Evolutionary conservation across 306 rosid genomes (phyloP), one percentile per base, ranked within the genome.

Genomic region (Boehmeria nivea): DNA sequence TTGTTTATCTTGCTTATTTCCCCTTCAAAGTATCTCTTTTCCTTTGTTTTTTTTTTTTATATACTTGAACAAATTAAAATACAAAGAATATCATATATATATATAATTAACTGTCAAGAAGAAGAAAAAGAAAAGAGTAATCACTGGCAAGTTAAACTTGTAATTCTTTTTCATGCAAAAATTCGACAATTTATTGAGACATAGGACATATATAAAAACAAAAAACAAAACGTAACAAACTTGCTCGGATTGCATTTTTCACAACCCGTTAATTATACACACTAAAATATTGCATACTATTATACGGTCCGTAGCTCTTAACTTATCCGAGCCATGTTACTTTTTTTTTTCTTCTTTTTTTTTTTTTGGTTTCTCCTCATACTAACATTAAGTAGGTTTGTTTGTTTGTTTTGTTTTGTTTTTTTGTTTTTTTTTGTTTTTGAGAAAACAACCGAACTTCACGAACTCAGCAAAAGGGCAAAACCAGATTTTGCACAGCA

Each of bases 381-480:
- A n/a, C n/a, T n/a, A n/a, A n/a, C n/a, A n/a, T n/a, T n/a, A n/a
- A n/a, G n/a, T n/a, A n/a, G n/a, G n/a, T n/a, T n/a, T n/a, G n/a
- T n/a, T n/a, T n/a, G n/a, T n/a, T n/a, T n/a, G n/a, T n/a, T n/a
- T n/a, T n/a, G n/a, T 54, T 59, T 65, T 28, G 40, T 15, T 54
- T 23, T 15, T 5, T 56, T 31, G 9, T 26, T 27, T 17, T 43
- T 19, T 14, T 26, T 16, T n/a, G 14, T 53, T 50, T 27, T n/a
- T n/a, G n/a, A n/a, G 42, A 45, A 19, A 54, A 54, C 14, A 18
- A 21, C 8, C 1, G 31, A 51, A 14, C 14, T 51, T 28, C 8
- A 26, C 21, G n/a, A n/a, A n/a, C n/a, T n/a, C 37, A 80, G 52
- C 86, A 76, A 22, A 79, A 77, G 61, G 95, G 94, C 63, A 81